phyloP scores from a whole-genome alignment of 306 rosid genomes.

The Dicorynia guianensis region DNA sequence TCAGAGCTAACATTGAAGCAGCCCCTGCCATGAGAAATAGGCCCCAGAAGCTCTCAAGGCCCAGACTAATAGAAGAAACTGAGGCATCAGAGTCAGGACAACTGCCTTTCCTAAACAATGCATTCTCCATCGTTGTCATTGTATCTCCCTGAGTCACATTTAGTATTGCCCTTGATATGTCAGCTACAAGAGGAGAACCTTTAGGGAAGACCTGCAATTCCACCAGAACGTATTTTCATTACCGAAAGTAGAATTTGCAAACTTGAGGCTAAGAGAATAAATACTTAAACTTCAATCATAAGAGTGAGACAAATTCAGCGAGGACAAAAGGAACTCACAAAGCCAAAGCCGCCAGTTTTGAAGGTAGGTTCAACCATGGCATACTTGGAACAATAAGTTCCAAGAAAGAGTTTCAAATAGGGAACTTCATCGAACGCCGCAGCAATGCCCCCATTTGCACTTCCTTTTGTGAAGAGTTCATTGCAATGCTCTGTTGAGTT shows the following conservation, averaged over 20 bases:
- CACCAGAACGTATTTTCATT: neutral
- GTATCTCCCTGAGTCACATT: slow-evolving; percentile 60
- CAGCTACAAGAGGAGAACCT: slow-evolving; percentile 57
- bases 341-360: slow-evolving; percentile 66
- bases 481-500: slow-evolving; percentile 40
- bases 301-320: neutral
- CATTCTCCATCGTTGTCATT: slow-evolving; percentile 52
- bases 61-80: slow-evolving; percentile 51
- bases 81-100: slow-evolving; percentile 40
- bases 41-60: slow-evolving; percentile 66
- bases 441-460: slow-evolving; percentile 55
- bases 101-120: slow-evolving; percentile 46
- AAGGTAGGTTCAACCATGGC: slow-evolving; percentile 56
- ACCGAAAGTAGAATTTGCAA: no score
- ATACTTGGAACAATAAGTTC: slow-evolving; percentile 54
- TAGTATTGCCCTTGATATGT: slow-evolving; percentile 64
- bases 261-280: no score
- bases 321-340: slow-evolving; percentile 55
- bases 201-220: slow-evolving; percentile 43
- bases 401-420: slow-evolving; percentile 51
- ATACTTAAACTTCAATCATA: neutral
- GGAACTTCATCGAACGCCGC: slow-evolving; percentile 70
- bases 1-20: slow-evolving; percentile 46
- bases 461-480: slow-evolving; percentile 53
- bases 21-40: slow-evolving; percentile 56